A percentile compares a stretch with the other conserved stretches of the same genome.
Conservation (phyloP, 1,284 basidiomycete genomes). For the Cutaneotrichosporon dermatis region DNA sequence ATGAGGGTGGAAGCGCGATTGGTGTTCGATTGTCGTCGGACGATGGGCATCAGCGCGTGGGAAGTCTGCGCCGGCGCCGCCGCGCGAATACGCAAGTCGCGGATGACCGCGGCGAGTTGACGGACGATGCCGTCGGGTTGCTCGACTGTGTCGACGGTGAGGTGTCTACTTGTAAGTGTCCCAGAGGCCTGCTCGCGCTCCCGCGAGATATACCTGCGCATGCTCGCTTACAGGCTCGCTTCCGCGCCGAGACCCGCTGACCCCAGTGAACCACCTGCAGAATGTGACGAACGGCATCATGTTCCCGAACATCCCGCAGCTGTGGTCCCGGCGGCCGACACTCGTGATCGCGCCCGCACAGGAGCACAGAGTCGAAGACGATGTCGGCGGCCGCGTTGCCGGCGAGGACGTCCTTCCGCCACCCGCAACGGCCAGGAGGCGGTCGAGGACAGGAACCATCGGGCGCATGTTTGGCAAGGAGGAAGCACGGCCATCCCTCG, state of each 20-base stretch:
- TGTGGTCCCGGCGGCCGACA: constrained; percentile 42
- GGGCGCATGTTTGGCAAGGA: constrained; percentile 12
- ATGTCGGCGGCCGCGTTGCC: background rate
- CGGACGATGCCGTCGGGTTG: constrained; percentile 41
- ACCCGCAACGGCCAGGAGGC: background rate
- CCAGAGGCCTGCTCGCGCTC: too few species aligned
- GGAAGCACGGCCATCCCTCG: background rate
- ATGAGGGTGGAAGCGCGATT: background rate
- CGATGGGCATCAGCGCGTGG: background rate
- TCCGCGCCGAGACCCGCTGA: too few species aligned
- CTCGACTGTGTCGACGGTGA: constrained; percentile 41
- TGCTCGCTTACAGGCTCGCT: background rate
- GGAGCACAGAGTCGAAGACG: background rate
- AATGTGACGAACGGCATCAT: constrained; percentile 47
- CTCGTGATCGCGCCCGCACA: constrained; percentile 27
- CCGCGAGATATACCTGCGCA: too few species aligned
- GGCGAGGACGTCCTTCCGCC: background rate
- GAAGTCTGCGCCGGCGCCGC: background rate
- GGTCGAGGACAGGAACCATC: constrained; percentile 24
- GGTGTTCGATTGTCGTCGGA: background rate
- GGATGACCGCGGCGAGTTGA: background rate
- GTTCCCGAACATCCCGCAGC: constrained; percentile 41
- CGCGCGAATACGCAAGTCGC: background rate
- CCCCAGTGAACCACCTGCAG: constrained; percentile 43
- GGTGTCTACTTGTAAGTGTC: constrained; percentile 40